Evolutionary conservation across 2,329 filamentous ascomycete species (phyloP).

Genomic region (Thelonectria blattea): DNA sequence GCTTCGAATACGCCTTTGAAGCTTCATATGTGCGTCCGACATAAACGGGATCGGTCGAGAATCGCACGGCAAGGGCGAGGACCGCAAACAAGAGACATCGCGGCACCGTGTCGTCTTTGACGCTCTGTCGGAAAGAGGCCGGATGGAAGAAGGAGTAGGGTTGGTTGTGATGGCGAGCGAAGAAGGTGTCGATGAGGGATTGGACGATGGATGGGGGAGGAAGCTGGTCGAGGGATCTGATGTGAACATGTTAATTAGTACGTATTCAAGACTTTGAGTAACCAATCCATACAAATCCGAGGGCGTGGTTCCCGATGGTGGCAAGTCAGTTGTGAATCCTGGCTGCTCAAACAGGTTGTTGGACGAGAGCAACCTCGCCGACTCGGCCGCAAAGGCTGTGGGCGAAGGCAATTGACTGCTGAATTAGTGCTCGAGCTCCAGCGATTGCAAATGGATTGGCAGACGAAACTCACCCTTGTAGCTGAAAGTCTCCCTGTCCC

Average conservation of each 20-base stretch:
- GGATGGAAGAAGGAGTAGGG: slow-evolving; percentile 26
- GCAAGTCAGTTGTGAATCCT: background rate
- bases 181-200: slow-evolving; percentile 41
- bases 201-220: slow-evolving; percentile 14
- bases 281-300: background rate
- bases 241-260: background rate
- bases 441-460: background rate
- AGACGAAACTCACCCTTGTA: background rate
- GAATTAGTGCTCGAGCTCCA: background rate
- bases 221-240: slow-evolving; percentile 6
- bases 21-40: slow-evolving; percentile 12
- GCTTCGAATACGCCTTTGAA: slow-evolving; percentile 14
- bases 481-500: slow-evolving; percentile 8
- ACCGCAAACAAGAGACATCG: slow-evolving; percentile 14
- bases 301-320: background rate
- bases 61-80: slow-evolving; percentile 12
- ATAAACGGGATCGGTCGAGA: slow-evolving; percentile 15
- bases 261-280: background rate
- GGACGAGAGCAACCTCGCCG: background rate
- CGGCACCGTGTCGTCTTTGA: slow-evolving; percentile 4
- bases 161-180: slow-evolving; percentile 40
- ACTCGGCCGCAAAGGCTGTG: background rate
- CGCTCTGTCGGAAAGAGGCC: slow-evolving; percentile 7
- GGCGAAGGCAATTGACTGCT: background rate
- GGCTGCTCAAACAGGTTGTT: background rate